Conservation (phyloP, 1,284 basidiomycete genomes). For the Ustilago hordei region DNA sequence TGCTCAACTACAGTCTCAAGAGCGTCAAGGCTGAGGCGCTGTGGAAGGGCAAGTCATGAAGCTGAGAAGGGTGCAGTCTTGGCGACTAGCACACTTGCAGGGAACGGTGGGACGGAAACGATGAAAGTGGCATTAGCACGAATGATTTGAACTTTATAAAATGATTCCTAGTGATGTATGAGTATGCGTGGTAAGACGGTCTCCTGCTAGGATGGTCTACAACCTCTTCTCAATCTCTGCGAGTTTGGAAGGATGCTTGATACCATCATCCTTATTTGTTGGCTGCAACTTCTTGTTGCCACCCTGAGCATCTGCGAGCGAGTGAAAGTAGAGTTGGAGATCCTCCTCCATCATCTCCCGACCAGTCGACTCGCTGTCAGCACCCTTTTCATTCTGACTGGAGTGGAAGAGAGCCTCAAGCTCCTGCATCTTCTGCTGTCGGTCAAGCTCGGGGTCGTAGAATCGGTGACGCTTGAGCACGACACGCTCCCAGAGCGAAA, state of each 20-base stretch:
- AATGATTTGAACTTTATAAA: not conserved
- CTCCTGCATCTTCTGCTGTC: slow-evolving; percentile 72
- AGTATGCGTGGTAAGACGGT: not conserved
- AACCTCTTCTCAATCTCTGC: slow-evolving; percentile 59
- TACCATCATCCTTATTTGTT: not conserved
- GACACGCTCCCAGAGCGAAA: slow-evolving; percentile 72
- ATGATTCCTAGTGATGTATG: slow-evolving; percentile 3
- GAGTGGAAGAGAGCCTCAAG: slow-evolving; percentile 71
- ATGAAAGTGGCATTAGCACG: not conserved
- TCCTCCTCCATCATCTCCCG: slow-evolving; percentile 54
- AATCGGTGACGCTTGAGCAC: slow-evolving; percentile 72
- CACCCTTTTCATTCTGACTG: slow-evolving; percentile 41
- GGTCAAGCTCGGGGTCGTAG: slow-evolving; percentile 73
- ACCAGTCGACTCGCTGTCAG: slow-evolving; percentile 19
- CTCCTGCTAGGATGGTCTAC: slow-evolving; percentile 1
- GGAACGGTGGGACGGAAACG: not conserved
- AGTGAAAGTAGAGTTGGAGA: slow-evolving; percentile 58
- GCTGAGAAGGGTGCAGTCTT: no score
- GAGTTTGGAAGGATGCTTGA: slow-evolving; percentile 54
- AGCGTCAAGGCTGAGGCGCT: no score
- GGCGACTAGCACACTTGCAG: not conserved
- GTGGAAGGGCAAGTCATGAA: no score
- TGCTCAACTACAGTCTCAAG: no score
- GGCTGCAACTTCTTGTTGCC: slow-evolving; percentile 44
- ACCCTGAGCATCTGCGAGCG: slow-evolving; percentile 49